Base-by-base conservation (phyloP, 495 filamentous ascomycete species). In the Evernia prunastri region DNA sequence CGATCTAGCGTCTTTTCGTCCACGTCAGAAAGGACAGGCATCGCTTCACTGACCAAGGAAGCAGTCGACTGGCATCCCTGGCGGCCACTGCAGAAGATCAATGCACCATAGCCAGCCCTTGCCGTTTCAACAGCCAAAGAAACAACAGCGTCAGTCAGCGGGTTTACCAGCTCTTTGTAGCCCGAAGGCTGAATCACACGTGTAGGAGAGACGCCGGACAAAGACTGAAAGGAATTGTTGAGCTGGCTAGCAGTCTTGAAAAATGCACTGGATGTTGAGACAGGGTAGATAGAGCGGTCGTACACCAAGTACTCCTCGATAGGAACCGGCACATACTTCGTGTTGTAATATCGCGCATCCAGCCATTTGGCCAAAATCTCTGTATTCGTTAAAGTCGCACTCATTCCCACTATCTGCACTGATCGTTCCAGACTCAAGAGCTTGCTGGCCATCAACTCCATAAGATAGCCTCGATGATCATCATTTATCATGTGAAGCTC, bases 401-500 rank as follows among this genome's bases (percentile, higher is more conserved):
- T 92, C 90, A 92, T 92, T 63, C 86, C 89, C 59, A 92, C 78
- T 31, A 94, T 85, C 67, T 94, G 90, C 33, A 90, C 81, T 49
- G 79, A 76, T 63, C 88, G 82, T 47, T 83, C 87, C 15, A 92
- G 75, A 59, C 87, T 81, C 10, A 92, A 72, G 31, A 92, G 70
- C 65, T 94, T 94, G 5, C 89, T 89, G 8, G 86, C 84, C 76
- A 92, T 84, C n/a, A 92, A 74, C 71, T 94, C 90, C 59, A 94
- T 76, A 1, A 92, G 78, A 68, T 91, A 92, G 8, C 90, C 90
- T n/a, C 90, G 84, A 68, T 84, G 81, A 42, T 88, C 85, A 71
- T 92, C 90, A 63, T 88, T 86, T 23, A 94, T 77, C 88, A 94
- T 91, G 67, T 94, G 90, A 6, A 91, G 73, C 70, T 92, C 89